These are phyloP conservation scores for Penicillium sp. DNA, from an alignment of 2,329 filamentous ascomycete genomes.

Conservation along the genomic window DNA sequence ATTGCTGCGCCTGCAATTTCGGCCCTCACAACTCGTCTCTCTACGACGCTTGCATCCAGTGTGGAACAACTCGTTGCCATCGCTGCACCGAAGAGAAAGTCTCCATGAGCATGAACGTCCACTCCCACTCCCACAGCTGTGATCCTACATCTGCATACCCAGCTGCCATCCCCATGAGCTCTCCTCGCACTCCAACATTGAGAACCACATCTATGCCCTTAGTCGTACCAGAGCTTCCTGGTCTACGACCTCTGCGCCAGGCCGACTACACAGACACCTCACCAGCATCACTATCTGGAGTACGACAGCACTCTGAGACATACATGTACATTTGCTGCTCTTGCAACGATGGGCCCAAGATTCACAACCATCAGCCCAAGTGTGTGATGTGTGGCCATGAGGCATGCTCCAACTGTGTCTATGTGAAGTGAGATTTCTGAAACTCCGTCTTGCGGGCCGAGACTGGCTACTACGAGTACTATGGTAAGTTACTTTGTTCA, in stretches of 20 bases:
- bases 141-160: slow-evolving; percentile 22
- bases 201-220: slow-evolving; percentile 11
- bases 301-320: slow-evolving; percentile 14
- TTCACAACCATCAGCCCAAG: slow-evolving; percentile 33
- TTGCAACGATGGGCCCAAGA: slow-evolving; percentile 42
- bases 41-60: slow-evolving; percentile 30
- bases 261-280: neutral
- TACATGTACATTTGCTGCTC: slow-evolving; percentile 41
- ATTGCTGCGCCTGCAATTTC: slow-evolving; percentile 35
- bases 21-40: slow-evolving; percentile 32
- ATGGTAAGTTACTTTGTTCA: slow-evolving; percentile 12
- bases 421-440: slow-evolving; percentile 29
- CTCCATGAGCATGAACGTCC: neutral
- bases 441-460: slow-evolving; percentile 1
- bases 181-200: slow-evolving; percentile 1
- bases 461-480: slow-evolving; percentile 3
- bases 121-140: slow-evolving; percentile 14
- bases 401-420: slow-evolving; percentile 30
- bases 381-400: slow-evolving; percentile 37
- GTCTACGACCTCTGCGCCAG: slow-evolving; percentile 14
- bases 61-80: slow-evolving; percentile 24
- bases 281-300: neutral
- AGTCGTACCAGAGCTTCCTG: slow-evolving; percentile 14
- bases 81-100: slow-evolving; percentile 19
- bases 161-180: slow-evolving; percentile 7